A percentile compares a stretch with the other conserved stretches of the same genome.
phyloP scores from a whole-genome alignment of 768 basidiomycete species.

The Mycena albidolilacea region DNA sequence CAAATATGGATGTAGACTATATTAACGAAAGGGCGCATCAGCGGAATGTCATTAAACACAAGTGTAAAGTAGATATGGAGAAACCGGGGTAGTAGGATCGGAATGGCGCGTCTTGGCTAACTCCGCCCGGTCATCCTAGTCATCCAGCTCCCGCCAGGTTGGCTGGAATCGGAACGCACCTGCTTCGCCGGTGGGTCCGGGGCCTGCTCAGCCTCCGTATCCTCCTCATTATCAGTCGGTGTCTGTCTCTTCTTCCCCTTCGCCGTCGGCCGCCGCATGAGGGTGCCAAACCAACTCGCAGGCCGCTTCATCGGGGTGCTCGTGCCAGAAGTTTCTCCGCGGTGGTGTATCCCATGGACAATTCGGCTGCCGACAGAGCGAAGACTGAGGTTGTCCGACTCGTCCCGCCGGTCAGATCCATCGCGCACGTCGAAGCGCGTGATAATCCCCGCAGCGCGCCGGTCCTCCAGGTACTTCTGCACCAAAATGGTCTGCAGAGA shows the following conservation, averaged over 20 bases:
- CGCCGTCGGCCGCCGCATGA: slow-evolving; percentile 25
- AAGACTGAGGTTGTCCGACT: slow-evolving; percentile 40
- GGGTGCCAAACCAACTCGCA: slow-evolving; percentile 36
- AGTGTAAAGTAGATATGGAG: slow-evolving; percentile 27
- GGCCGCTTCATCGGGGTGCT: background rate
- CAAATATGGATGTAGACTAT: slow-evolving; percentile 37
- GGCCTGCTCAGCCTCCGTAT: slow-evolving; percentile 27
- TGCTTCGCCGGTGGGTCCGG: slow-evolving; percentile 35
- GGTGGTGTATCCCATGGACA: slow-evolving; percentile 39
- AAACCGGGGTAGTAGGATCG: slow-evolving; percentile 20
- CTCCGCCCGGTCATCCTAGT: slow-evolving; percentile 35
- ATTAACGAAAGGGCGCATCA: slow-evolving; percentile 31
- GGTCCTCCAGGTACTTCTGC: slow-evolving; percentile 41
- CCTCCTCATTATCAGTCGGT: slow-evolving; percentile 23
- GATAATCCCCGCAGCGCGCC: slow-evolving; percentile 37
- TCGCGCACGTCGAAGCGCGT: slow-evolving; percentile 46
- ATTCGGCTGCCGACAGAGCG: slow-evolving; percentile 42
- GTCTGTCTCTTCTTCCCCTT: slow-evolving; percentile 34
- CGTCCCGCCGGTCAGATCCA: slow-evolving; percentile 39
- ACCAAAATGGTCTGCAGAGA: slow-evolving; percentile 45
- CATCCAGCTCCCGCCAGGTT: slow-evolving; percentile 40
- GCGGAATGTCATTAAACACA: slow-evolving; percentile 29
- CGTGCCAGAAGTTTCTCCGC: slow-evolving; percentile 25
- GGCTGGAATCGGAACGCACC: slow-evolving; percentile 39
- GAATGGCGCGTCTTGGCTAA: slow-evolving; percentile 12